Evolutionary conservation across 2,329 filamentous ascomycete species (phyloP).

Genomic region (Uncinocarpus reesii): DNA sequence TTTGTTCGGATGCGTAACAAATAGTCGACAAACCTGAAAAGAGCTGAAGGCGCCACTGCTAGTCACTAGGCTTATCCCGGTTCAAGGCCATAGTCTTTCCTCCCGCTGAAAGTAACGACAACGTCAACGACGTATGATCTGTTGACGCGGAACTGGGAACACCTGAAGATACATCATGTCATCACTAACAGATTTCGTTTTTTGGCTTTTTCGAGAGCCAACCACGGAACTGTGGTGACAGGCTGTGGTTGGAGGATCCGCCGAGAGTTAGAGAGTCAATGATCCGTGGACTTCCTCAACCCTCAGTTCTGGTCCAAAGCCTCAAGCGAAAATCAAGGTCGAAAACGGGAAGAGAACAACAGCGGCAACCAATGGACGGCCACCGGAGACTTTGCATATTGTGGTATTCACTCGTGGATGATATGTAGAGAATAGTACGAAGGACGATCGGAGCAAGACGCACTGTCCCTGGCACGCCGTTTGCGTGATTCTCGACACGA

Average conservation of each 20-base stretch:
- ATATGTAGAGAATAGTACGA: background rate
- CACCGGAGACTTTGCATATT: slow-evolving; percentile 1
- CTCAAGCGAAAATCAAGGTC: background rate
- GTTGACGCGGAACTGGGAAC: background rate
- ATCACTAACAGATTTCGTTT: background rate
- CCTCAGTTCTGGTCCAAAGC: background rate
- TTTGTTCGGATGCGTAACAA: too few species aligned
- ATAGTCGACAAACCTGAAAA: too few species aligned
- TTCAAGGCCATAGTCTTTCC: background rate
- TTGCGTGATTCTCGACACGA: slow-evolving; percentile 8
- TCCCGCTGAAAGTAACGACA: background rate
- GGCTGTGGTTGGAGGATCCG: slow-evolving; percentile 7
- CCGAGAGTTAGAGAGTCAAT: slow-evolving; percentile 2
- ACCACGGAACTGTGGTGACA: background rate
- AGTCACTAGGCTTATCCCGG: too few species aligned
- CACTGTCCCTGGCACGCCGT: background rate
- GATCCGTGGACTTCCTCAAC: slow-evolving; percentile 2
- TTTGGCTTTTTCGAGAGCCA: background rate
- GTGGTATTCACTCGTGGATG: slow-evolving; percentile 1
- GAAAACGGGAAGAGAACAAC: slow-evolving; percentile 8
- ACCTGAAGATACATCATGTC: background rate
- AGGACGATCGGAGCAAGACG: background rate
- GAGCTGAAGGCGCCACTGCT: background rate
- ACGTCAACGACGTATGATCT: background rate
- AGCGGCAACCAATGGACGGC: slow-evolving; percentile 1